Evolutionary conservation across 495 filamentous ascomycete species (phyloP).

Genomic region (Talaromyces trachyspermus): DNA sequence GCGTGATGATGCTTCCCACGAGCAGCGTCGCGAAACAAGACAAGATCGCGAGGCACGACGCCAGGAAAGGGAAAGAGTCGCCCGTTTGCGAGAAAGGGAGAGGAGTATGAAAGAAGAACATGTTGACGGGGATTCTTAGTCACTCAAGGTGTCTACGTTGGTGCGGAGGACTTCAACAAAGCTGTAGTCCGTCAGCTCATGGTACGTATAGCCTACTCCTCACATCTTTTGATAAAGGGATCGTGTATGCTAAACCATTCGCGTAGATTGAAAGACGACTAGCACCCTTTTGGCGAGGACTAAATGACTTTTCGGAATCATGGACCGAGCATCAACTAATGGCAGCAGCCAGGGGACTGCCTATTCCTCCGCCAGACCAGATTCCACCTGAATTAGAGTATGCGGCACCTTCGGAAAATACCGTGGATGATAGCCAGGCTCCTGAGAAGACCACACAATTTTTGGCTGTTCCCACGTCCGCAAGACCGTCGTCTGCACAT

Average conservation of each 20-base stretch:
- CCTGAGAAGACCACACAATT: conserved; percentile 47
- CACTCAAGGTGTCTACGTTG: conserved; percentile 88
- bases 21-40: conserved; percentile 72
- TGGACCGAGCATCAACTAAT: conserved; percentile 94
- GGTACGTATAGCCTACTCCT: conserved; percentile 43
- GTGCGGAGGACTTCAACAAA: conserved; percentile 90
- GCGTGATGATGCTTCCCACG: conserved; percentile 33
- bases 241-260: conserved; percentile 12
- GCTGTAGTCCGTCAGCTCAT: conserved; percentile 82
- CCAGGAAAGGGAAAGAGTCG: conserved; percentile 69
- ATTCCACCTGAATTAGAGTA: conserved; percentile 61
- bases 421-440: conserved; percentile 30
- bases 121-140: conserved; percentile 94
- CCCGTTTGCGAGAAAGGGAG: conserved; percentile 74
- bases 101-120: conserved; percentile 88
- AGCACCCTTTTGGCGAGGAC: conserved; percentile 90
- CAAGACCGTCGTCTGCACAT: conserved; percentile 62
- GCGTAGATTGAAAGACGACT: conserved; percentile 80
- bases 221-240: not conserved
- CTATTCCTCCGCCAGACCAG: conserved; percentile 77
- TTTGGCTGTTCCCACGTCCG: conserved; percentile 64
- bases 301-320: conserved; percentile 78
- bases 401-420: conserved; percentile 32
- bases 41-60: conserved; percentile 85
- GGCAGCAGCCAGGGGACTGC: conserved; percentile 77